Evolutionary conservation across 345 rosid genomes (phyloP).

Genomic region (Syzygium jambos): DNA sequence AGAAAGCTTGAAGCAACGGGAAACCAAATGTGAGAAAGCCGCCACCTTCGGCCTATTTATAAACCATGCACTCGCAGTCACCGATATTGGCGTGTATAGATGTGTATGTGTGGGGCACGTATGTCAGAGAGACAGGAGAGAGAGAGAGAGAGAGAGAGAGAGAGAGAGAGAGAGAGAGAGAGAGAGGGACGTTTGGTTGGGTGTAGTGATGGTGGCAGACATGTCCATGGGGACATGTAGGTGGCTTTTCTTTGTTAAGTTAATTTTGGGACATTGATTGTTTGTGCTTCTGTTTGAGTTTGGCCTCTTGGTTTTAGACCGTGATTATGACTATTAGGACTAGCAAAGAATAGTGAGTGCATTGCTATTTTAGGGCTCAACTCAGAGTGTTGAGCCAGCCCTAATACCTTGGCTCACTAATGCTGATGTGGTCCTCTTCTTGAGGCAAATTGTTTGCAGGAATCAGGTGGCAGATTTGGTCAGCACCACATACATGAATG

Average conservation of each 20-base stretch:
- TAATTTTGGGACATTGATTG: background rate
- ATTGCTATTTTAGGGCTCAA: background rate
- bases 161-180: background rate
- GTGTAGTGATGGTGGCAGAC: slow-evolving; percentile 28
- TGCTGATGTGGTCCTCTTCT: background rate
- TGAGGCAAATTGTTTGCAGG: background rate
- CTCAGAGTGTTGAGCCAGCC: background rate
- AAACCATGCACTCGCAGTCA: background rate
- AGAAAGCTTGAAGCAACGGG: background rate
- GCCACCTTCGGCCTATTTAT: slow-evolving; percentile 7
- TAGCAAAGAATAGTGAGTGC: background rate
- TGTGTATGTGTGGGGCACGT: slow-evolving; percentile 1
- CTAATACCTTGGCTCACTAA: background rate
- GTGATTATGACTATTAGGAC: background rate
- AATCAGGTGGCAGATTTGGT: background rate
- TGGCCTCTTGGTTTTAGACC: background rate
- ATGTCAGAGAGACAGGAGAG: background rate
- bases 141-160: background rate
- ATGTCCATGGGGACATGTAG: slow-evolving; percentile 14
- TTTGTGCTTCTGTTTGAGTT: background rate
- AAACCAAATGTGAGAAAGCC: slow-evolving; percentile 5
- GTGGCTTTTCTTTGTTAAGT: background rate
- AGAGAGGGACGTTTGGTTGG: background rate
- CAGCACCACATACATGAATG: background rate
- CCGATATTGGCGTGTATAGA: background rate